A percentile compares a stretch with the other conserved stretches of the same genome.
These are phyloP conservation scores for Balakata baccata DNA, from an alignment of 345 rosid species.

Conservation along the genomic window DNA sequence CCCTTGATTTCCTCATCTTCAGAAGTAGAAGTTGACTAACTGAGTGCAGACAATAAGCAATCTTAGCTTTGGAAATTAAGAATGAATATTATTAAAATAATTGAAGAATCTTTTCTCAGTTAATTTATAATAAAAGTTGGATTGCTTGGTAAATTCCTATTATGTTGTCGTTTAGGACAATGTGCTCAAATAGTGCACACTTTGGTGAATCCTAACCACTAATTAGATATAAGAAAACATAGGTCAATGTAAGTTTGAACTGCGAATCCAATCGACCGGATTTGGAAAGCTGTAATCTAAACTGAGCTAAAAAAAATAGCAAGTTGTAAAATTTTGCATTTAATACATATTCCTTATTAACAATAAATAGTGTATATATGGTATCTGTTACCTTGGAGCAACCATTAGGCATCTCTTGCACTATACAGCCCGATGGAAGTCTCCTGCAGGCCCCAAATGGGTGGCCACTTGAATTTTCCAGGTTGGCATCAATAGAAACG, in stretches of 20 bases:
- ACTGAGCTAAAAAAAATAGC: neutral
- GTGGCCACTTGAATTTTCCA: conserved; percentile 26
- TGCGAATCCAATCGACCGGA: neutral
- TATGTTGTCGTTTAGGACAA: conserved; percentile 9
- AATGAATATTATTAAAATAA: conserved; percentile 10
- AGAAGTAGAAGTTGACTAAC: conserved; percentile 7
- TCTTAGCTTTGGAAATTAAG: conserved; percentile 29
- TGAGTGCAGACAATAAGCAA: conserved; percentile 27
- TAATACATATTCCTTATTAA: conserved; percentile 1
- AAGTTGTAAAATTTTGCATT: neutral
- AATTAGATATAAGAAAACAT: conserved; percentile 17
- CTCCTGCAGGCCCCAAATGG: conserved; percentile 38
- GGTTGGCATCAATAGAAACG: conserved; percentile 50
- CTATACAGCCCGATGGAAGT: conserved; percentile 73
- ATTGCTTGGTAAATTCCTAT: conserved; percentile 27
- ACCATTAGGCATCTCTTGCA: conserved; percentile 63
- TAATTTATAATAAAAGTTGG: conserved; percentile 29
- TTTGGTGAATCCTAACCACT: neutral
- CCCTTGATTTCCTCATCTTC: conserved; percentile 22
- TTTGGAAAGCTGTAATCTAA: neutral
- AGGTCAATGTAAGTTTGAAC: conserved; percentile 18
- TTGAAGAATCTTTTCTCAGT: conserved; percentile 30
- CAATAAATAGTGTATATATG: neutral
- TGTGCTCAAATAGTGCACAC: conserved; percentile 13
- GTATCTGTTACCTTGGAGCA: conserved; percentile 56